A percentile compares a stretch with the other conserved stretches of the same genome.
Evolutionary conservation across 768 basidiomycete species (phyloP).

Genomic region (Boletellus ananiceps): DNA sequence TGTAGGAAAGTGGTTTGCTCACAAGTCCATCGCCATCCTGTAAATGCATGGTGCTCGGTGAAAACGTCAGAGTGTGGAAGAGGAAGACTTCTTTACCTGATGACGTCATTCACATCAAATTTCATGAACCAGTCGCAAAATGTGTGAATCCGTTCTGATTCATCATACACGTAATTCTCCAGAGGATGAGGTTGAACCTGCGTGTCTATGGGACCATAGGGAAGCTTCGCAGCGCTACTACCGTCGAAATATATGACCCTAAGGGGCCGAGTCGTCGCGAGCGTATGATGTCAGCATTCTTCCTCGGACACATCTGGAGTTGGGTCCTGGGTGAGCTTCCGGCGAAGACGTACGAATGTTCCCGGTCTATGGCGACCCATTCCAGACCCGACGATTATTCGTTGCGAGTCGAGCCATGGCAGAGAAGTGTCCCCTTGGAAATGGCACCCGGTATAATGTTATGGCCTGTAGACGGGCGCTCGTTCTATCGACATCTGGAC

Average conservation of each 20-base stretch:
- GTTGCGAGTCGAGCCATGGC: constrained; percentile 20
- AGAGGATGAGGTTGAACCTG: constrained; percentile 34
- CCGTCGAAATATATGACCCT: constrained; percentile 35
- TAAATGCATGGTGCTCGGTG: not conserved
- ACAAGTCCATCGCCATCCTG: constrained; percentile 51
- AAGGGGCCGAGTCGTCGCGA: constrained; percentile 20
- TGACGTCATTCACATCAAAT: constrained; percentile 32
- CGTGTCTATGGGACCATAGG: constrained; percentile 30
- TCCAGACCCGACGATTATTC: constrained; percentile 23
- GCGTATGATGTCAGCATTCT: constrained; percentile 17
- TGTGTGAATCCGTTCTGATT: constrained; percentile 21
- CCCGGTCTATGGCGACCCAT: constrained; percentile 31
- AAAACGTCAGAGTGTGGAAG: not conserved
- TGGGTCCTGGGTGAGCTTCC: too few relatives aligned
- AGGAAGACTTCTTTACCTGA: constrained; percentile 17
- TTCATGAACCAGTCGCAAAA: constrained; percentile 32
- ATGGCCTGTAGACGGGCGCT: constrained; percentile 17
- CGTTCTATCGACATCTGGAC: not conserved
- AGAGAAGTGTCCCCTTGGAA: constrained; percentile 31
- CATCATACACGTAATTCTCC: constrained; percentile 22
- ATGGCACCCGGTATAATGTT: constrained; percentile 30
- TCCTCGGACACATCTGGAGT: constrained; percentile 16
- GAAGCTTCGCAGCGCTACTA: constrained; percentile 29
- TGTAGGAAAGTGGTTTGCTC: constrained; percentile 10
- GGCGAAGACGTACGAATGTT: constrained; percentile 34